phyloP scores from a whole-genome alignment of 2,329 filamentous ascomycete species.

The Cordyceps cicadae region DNA sequence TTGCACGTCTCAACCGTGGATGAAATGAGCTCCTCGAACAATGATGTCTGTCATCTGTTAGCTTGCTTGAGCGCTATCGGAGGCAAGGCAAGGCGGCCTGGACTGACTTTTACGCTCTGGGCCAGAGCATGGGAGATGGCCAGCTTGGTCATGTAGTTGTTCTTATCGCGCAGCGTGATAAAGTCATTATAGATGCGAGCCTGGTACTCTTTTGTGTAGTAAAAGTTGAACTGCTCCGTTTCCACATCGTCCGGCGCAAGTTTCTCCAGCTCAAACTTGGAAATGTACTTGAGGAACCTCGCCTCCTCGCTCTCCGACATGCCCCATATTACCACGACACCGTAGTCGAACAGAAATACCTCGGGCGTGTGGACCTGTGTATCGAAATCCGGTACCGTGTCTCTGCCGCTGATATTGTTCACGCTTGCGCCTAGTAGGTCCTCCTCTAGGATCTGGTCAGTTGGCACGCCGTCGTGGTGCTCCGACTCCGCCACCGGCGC shows the following conservation, averaged over 20 bases:
- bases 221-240: conserved; percentile 98
- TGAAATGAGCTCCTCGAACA: conserved; percentile 92
- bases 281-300: conserved; percentile 84
- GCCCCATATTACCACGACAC: conserved; percentile 96
- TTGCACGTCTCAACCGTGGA: conserved; percentile 91
- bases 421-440: conserved; percentile 27
- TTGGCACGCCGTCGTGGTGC: conserved; percentile 17
- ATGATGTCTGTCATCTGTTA: conserved; percentile 56
- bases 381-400: conserved; percentile 64
- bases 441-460: conserved; percentile 21
- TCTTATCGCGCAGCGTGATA: conserved; percentile 86
- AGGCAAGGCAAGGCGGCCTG: neutral
- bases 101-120: conserved; percentile 77
- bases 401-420: conserved; percentile 31
- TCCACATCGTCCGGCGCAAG: conserved; percentile 82
- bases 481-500: conserved; percentile 15
- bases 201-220: conserved; percentile 97
- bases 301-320: conserved; percentile 89
- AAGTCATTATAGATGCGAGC: conserved; percentile 99
- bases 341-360: conserved; percentile 94
- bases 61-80: neutral
- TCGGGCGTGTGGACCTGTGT: conserved; percentile 86
- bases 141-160: conserved; percentile 96
- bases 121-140: conserved; percentile 93
- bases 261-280: conserved; percentile 90